Percentiles rank a stretch among this genome's conserved stretches.
Evolutionary conservation across 2,329 filamentous ascomycete genomes (phyloP).

Genomic region (Dothideomycetes sp.): DNA sequence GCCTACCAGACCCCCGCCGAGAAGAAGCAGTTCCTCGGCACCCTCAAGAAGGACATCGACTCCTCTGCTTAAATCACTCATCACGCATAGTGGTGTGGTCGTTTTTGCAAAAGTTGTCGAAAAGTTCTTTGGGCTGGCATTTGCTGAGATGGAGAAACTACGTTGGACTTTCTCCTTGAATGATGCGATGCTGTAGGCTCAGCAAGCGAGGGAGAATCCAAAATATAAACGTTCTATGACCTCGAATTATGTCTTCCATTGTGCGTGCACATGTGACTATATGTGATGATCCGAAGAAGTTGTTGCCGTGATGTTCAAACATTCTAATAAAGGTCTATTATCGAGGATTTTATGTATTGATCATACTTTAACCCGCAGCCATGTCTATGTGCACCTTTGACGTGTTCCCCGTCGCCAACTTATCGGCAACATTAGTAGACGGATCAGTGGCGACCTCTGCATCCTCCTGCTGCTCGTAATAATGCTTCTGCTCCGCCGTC

Average conservation of each 20-base stretch:
- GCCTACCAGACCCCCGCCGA: slow-evolving; percentile 97
- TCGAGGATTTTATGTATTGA: not conserved
- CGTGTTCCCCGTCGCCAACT: not conserved
- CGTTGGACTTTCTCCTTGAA: not conserved
- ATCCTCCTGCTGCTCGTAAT: slow-evolving; percentile 31
- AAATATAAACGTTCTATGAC: not conserved
- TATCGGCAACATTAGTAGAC: not conserved
- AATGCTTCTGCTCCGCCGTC: slow-evolving; percentile 63
- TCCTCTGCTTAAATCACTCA: slow-evolving; percentile 11
- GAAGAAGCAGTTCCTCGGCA: slow-evolving; percentile 96
- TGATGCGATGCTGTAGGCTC: not conserved
- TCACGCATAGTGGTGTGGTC: not conserved
- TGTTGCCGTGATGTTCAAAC: too few relatives aligned
- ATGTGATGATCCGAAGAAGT: too few relatives aligned
- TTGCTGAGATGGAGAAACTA: not conserved
- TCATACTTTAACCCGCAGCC: slow-evolving; percentile 7
- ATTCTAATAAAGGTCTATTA: too few relatives aligned
- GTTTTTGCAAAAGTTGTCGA: too few relatives aligned
- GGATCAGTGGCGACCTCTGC: not conserved
- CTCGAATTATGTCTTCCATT: too few relatives aligned
- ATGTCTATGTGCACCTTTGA: slow-evolving; percentile 9
- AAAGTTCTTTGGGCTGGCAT: not conserved
- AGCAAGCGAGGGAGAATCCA: not conserved
- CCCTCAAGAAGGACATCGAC: slow-evolving; percentile 93
- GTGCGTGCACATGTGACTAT: not conserved